Evolutionary conservation across 1,284 basidiomycete genomes (phyloP).

Genomic region (Mycena sp.): DNA sequence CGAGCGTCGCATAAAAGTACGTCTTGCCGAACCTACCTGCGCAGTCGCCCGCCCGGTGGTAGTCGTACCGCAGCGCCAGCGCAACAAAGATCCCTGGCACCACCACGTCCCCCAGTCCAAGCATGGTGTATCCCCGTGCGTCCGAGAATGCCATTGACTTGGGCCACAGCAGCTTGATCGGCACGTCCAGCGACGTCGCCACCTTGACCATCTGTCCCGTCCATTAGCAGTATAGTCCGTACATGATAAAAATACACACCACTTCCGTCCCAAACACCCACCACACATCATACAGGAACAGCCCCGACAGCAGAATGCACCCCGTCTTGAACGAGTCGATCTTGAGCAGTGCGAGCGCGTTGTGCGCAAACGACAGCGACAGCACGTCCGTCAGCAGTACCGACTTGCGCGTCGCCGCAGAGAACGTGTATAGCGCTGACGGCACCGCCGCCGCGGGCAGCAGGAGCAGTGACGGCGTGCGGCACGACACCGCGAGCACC

Average conservation of each 20-base stretch:
- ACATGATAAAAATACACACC: no score
- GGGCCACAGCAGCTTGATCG: conserved; percentile 92
- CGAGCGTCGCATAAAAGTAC: conserved; percentile 82
- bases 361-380: conserved; percentile 86
- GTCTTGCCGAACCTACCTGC: conserved; percentile 64
- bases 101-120: conserved; percentile 93
- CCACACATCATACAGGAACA: conserved; percentile 92
- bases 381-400: conserved; percentile 85
- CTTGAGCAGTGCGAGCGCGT: conserved; percentile 84
- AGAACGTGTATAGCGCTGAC: conserved; percentile 73
- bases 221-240: not conserved
- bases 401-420: conserved; percentile 51
- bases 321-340: conserved; percentile 95
- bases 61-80: conserved; percentile 90
- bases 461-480: conserved; percentile 72
- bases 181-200: conserved; percentile 92
- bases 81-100: conserved; percentile 92
- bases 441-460: conserved; percentile 73
- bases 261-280: conserved; percentile 89
- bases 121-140: conserved; percentile 83
- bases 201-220: conserved; percentile 86
- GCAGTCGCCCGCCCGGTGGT: conserved; percentile 55
- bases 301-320: conserved; percentile 76
- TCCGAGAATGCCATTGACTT: conserved; percentile 71
- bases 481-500: conserved; percentile 58